These are phyloP conservation scores for Vigna reflexopilosa DNA, from an alignment of 306 rosid genomes.

Conservation along the genomic window DNA sequence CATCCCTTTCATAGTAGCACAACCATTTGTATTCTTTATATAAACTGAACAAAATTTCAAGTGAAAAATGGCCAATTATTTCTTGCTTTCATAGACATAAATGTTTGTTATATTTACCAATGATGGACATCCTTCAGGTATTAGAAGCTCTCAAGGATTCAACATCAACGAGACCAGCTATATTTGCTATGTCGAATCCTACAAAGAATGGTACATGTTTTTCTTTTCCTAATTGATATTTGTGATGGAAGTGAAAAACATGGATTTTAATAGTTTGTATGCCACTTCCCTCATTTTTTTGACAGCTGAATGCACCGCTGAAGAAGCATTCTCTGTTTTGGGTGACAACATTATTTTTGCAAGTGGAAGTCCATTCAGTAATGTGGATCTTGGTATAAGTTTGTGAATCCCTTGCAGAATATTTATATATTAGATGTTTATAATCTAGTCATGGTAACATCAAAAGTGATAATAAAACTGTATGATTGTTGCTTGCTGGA, in stretches of 20 bases:
- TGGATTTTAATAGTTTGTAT: conserved; percentile 33
- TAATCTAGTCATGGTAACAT: background rate
- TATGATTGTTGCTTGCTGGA: conserved; percentile 26
- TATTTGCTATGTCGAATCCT: conserved; percentile 99
- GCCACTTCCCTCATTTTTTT: conserved; percentile 39
- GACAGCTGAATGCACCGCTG: conserved; percentile 97
- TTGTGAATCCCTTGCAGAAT: conserved; percentile 19
- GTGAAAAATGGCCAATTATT: background rate
- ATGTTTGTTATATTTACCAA: conserved; percentile 23
- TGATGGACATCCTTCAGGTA: conserved; percentile 62
- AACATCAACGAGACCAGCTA: conserved; percentile 97
- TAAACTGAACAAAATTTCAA: conserved; percentile 9
- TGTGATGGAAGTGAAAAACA: conserved; percentile 10
- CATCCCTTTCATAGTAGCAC: conserved; percentile 13
- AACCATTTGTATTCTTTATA: background rate
- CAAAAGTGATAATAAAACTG: conserved; percentile 10
- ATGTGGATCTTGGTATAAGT: conserved; percentile 83
- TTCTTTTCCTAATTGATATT: conserved; percentile 21
- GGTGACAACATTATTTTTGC: conserved; percentile 95
- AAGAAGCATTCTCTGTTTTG: conserved; percentile 89
- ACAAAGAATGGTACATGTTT: conserved; percentile 79
- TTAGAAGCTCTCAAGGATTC: conserved; percentile 90
- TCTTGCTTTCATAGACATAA: conserved; percentile 1
- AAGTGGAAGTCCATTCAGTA: conserved; percentile 97
- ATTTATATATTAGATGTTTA: conserved; percentile 5